Evolutionary conservation across 78 protist genomes (phyloP).

Genomic region (Dictyostelium citrinum): DNA sequence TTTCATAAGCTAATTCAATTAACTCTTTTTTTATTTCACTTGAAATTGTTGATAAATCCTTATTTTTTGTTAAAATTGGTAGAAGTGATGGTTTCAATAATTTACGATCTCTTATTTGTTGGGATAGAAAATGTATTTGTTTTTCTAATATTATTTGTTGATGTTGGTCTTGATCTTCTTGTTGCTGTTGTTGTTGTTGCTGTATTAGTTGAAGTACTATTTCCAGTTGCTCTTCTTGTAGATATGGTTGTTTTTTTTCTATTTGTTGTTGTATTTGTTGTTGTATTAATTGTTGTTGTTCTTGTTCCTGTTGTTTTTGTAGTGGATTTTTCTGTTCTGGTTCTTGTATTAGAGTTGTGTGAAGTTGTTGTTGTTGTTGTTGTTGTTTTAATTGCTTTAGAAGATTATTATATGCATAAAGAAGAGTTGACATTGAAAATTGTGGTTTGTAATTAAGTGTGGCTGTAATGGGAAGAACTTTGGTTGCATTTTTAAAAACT

Average conservation of each 20-base stretch:
- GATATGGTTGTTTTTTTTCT: neutral
- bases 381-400: too few relatives aligned
- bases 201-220: neutral
- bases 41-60: neutral
- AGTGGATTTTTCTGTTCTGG: too few relatives aligned
- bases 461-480: neutral
- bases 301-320: neutral
- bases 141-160: too few relatives aligned
- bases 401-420: too few relatives aligned
- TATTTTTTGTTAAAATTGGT: neutral
- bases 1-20: neutral
- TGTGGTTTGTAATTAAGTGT: neutral
- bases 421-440: neutral
- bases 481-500: neutral
- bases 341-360: too few relatives aligned
- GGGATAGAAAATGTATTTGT: too few relatives aligned
- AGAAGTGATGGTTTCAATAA: neutral
- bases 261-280: neutral
- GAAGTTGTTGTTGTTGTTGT: neutral
- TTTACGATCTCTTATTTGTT: too few relatives aligned
- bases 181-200: neutral
- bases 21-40: neutral
- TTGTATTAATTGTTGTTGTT: neutral
- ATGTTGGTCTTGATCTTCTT: neutral
- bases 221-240: neutral